Conservation (phyloP, 2,329 filamentous ascomycete genomes). For the Alternaria ethzedia region DNA sequence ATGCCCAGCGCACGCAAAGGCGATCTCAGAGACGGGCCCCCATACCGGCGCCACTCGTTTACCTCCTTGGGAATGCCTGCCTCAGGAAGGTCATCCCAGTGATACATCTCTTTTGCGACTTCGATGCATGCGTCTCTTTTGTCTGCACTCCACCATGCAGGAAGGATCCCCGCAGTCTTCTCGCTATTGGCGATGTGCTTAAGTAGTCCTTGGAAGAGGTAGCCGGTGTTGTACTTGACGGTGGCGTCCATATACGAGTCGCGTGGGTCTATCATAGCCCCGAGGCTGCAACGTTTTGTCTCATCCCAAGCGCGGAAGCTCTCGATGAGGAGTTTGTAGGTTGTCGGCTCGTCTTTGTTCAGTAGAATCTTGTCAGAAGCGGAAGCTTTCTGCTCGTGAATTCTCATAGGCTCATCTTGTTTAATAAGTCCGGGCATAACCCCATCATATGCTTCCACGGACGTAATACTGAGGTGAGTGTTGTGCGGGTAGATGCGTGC, state of each 20-base stretch:
- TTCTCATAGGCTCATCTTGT: no score
- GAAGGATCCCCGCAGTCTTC: not conserved
- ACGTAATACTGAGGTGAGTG: not conserved
- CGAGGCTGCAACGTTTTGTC: not conserved
- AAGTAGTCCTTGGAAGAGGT: not conserved
- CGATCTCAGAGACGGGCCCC: not conserved
- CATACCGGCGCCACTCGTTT: not conserved
- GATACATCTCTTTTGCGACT: not conserved
- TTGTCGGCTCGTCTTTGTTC: not conserved
- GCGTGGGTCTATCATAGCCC: not conserved
- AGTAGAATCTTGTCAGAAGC: not conserved
- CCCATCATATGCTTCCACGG: no score
- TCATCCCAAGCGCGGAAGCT: not conserved
- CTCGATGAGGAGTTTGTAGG: not conserved
- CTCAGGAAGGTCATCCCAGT: not conserved
- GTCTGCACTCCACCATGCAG: not conserved
- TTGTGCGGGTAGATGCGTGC: not conserved
- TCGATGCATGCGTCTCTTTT: not conserved
- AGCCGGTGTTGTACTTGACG: not conserved
- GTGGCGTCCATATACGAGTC: not conserved
- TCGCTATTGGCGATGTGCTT: not conserved
- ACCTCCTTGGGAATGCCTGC: not conserved
- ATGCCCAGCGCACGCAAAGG: not conserved
- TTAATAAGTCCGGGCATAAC: no score
- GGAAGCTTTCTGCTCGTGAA: no score